phyloP scores from a whole-genome alignment of 2,329 filamentous ascomycete genomes.

The Neonectria sp. region DNA sequence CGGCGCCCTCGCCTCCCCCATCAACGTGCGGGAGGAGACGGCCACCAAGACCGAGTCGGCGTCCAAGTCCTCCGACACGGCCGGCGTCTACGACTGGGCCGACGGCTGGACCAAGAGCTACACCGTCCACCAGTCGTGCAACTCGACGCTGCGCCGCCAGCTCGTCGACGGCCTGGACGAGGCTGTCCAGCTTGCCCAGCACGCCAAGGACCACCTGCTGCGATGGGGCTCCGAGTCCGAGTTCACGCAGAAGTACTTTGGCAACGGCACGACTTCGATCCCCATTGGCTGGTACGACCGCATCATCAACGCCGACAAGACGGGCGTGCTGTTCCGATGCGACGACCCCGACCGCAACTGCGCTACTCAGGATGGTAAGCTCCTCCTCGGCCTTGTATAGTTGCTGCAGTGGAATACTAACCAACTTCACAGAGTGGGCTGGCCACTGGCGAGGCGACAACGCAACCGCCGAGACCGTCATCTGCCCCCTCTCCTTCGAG shows the following conservation, averaged over 20 bases:
- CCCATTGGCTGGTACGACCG: constrained; percentile 75
- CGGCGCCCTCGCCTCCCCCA: constrained; percentile 48
- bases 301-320: constrained; percentile 71
- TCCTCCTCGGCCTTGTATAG: accelerated
- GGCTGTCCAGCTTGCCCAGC: constrained; percentile 68
- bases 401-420: not conserved
- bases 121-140: constrained; percentile 76
- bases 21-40: constrained; percentile 44
- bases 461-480: constrained; percentile 77
- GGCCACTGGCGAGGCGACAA: constrained; percentile 79
- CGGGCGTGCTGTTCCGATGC: constrained; percentile 74
- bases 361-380: constrained; percentile 60
- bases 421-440: constrained; percentile 66
- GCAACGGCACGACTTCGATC: constrained; percentile 69
- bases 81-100: constrained; percentile 51
- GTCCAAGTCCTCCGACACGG: constrained; percentile 37
- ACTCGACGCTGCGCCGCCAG: constrained; percentile 71
- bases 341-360: constrained; percentile 80
- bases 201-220: constrained; percentile 75
- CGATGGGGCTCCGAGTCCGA: constrained; percentile 70
- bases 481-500: constrained; percentile 75
- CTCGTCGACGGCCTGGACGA: constrained; percentile 72
- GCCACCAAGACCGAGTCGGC: constrained; percentile 39
- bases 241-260: constrained; percentile 78
- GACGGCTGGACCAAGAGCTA: constrained; percentile 53